Evolutionary conservation across 768 basidiomycete species (phyloP).

Genomic region (Amanita molliuscula): DNA sequence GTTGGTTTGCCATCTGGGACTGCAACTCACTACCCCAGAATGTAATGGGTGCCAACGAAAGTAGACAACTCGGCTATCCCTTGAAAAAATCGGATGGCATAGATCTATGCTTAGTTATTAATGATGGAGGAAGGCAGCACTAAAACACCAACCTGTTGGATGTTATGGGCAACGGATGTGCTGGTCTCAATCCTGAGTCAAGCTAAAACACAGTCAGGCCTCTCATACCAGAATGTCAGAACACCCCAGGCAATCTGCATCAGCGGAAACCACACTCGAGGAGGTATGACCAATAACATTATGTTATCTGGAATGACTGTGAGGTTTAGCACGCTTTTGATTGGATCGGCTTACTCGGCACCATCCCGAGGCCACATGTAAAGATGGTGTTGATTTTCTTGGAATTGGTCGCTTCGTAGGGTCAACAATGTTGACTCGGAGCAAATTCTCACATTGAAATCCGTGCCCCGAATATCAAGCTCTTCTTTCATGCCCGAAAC

Average conservation of each 20-base stretch:
- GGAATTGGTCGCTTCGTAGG: conserved; percentile 4
- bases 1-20: neutral
- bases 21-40: conserved; percentile 54
- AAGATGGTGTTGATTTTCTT: conserved; percentile 63
- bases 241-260: conserved; percentile 60
- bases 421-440: neutral
- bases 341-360: conserved; percentile 36
- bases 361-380: conserved; percentile 67
- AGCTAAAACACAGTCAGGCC: neutral
- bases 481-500: conserved; percentile 77
- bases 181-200: conserved; percentile 19
- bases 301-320: conserved; percentile 38
- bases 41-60: conserved; percentile 66
- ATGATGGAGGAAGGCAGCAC: neutral
- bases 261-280: conserved; percentile 55
- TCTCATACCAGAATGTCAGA: conserved; percentile 47
- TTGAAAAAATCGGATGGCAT: conserved; percentile 64
- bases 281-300: conserved; percentile 51
- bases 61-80: conserved; percentile 67
- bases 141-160: conserved; percentile 37
- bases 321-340: neutral
- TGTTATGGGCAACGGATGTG: conserved; percentile 42
- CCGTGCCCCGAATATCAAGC: conserved; percentile 49
- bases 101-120: conserved; percentile 29
- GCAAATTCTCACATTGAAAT: conserved; percentile 38